Percentiles rank a stretch among this genome's conserved stretches.
These are phyloP conservation scores for Chamaecyparis obtusa DNA, from an alignment of 75 land plant genomes.

Conservation along the genomic window DNA sequence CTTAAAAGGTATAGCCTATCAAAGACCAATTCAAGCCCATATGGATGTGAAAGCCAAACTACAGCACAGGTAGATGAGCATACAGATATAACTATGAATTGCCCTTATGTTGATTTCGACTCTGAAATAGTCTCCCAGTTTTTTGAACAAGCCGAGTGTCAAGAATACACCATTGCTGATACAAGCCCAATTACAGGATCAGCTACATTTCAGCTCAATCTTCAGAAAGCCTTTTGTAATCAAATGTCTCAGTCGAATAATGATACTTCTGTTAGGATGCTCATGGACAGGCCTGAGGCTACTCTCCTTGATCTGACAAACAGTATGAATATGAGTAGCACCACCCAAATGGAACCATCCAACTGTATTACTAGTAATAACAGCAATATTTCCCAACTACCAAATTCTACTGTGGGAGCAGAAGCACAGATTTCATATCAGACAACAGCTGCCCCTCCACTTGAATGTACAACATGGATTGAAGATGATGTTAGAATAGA, in stretches of 20 bases:
- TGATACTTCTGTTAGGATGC: background rate
- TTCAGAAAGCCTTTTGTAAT: background rate
- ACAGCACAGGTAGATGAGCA: too few relatives aligned
- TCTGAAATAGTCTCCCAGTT: background rate
- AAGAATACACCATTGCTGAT: background rate
- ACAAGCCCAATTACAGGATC: background rate
- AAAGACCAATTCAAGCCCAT: too few relatives aligned
- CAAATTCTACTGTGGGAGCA: background rate
- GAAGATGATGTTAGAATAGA: background rate
- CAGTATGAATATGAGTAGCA: background rate
- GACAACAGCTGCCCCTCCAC: background rate
- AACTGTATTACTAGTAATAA: background rate
- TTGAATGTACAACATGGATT: background rate
- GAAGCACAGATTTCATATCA: too few relatives aligned
- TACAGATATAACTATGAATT: background rate
- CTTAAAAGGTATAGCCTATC: too few relatives aligned
- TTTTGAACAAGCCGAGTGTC: background rate
- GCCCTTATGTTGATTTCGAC: background rate
- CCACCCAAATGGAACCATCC: background rate
- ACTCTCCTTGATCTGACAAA: background rate
- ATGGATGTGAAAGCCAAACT: too few relatives aligned
- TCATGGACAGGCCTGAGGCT: too few relatives aligned
- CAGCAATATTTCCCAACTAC: background rate
- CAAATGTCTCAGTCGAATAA: background rate
- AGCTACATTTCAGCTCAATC: background rate